These are phyloP conservation scores for Ambrosiella cleistominuta DNA, from an alignment of 2,329 filamentous ascomycete genomes.

Conservation along the genomic window DNA sequence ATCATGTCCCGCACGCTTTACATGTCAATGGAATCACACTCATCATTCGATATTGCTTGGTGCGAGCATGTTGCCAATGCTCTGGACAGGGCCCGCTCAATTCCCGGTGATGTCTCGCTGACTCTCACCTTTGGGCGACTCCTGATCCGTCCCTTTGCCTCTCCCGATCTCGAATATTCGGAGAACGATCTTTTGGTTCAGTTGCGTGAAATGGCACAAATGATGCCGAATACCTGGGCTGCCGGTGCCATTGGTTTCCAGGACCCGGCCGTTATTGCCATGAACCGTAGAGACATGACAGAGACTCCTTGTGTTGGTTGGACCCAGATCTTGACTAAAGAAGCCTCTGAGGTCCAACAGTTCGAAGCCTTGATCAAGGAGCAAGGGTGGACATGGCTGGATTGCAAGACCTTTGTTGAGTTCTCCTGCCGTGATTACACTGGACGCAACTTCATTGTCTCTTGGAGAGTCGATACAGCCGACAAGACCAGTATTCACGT, in stretches of 20 bases:
- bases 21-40: not conserved
- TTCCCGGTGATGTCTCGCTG: slow-evolving; percentile 1
- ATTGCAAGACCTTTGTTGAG: slow-evolving; percentile 3
- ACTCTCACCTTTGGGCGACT: slow-evolving; percentile 1
- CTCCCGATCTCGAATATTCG: not conserved
- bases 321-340: slow-evolving; percentile 1
- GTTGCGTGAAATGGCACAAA: not conserved
- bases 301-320: not conserved
- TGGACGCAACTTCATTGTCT: slow-evolving; percentile 1
- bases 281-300: not conserved
- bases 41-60: not conserved
- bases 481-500: not conserved
- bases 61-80: not conserved
- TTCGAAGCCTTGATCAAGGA: not conserved
- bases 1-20: not conserved
- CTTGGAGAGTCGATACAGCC: not conserved
- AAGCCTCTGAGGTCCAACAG: not conserved
- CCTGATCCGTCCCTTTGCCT: not conserved
- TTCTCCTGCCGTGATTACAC: slow-evolving; percentile 4
- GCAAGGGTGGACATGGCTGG: not conserved
- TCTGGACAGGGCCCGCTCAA: not conserved
- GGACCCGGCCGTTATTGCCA: not conserved
- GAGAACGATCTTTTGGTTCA: not conserved
- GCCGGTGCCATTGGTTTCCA: not conserved
- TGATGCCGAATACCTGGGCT: not conserved